Evolutionary conservation across 2,329 filamentous ascomycete species (phyloP).

Genomic region (Fusarium paranaense): DNA sequence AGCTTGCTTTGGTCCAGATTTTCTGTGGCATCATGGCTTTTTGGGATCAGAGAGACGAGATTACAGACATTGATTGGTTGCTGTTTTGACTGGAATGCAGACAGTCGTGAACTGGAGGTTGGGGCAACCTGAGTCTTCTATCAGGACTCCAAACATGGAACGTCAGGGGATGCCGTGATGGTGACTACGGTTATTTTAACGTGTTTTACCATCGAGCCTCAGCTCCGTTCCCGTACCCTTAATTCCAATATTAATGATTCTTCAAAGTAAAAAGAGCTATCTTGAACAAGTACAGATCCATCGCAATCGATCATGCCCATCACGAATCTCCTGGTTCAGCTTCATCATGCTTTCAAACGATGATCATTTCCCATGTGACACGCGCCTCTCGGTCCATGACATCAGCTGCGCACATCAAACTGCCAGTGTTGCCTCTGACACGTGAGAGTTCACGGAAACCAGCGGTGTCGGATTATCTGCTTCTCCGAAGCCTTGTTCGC

Average conservation of each 20-base stretch:
- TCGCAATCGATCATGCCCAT: neutral
- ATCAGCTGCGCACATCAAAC: constrained; percentile 28
- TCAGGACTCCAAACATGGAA: constrained; percentile 25
- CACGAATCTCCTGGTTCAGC: neutral
- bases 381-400: constrained; percentile 29
- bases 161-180: constrained; percentile 25
- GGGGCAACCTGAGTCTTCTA: neutral
- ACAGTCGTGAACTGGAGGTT: constrained; percentile 3
- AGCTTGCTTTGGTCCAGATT: constrained; percentile 39
- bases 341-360: constrained; percentile 6
- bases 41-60: constrained; percentile 8
- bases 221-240: neutral
- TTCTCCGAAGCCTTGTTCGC: neutral
- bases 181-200: neutral
- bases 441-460: constrained; percentile 27
- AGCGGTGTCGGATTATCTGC: constrained; percentile 22
- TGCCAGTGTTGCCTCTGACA: constrained; percentile 3
- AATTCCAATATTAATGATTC: neutral
- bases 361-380: constrained; percentile 34
- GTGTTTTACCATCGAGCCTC: neutral
- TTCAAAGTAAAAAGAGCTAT: neutral
- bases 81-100: neutral
- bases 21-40: constrained; percentile 6
- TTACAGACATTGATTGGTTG: constrained; percentile 20
- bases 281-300: neutral